These are phyloP conservation scores for Oidiodendron maius DNA, from an alignment of 495 filamentous ascomycete genomes.

Conservation along the genomic window DNA sequence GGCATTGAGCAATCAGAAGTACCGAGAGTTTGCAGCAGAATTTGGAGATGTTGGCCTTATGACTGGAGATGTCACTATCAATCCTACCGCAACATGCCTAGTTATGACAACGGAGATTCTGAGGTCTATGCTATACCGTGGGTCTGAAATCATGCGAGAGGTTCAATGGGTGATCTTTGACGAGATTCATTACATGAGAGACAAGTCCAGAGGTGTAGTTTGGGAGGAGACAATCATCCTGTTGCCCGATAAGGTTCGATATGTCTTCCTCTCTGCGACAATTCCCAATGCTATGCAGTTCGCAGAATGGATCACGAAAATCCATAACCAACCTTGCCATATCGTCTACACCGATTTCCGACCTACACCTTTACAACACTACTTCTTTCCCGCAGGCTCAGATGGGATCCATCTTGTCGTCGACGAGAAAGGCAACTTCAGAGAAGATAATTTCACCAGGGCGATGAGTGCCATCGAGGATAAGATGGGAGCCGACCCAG, in stretches of 20 bases:
- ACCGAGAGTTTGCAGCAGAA: conserved; percentile 88
- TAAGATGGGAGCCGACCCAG: conserved; percentile 77
- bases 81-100: conserved; percentile 93
- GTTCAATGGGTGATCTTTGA: conserved; percentile 97
- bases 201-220: conserved; percentile 89
- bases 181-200: conserved; percentile 97
- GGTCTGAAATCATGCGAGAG: conserved; percentile 98
- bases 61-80: conserved; percentile 99
- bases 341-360: conserved; percentile 98
- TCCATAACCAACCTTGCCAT: conserved; percentile 92
- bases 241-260: conserved; percentile 94
- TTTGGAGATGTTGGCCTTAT: conserved; percentile 97
- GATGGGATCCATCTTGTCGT: conserved; percentile 93
- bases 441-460: conserved; percentile 94
- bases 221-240: conserved; percentile 99
- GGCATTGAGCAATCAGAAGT: conserved; percentile 97
- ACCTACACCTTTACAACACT: conserved; percentile 92
- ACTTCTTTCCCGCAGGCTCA: conserved; percentile 91
- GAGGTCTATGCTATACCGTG: conserved; percentile 95
- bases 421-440: conserved; percentile 91
- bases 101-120: conserved; percentile 99
- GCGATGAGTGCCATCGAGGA: conserved; percentile 88
- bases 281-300: conserved; percentile 99
- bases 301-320: conserved; percentile 97
- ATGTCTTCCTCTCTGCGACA: conserved; percentile 97